Evolutionary conservation across 805 yeast species (phyloP), one percentile per base, ranked within the genome.

Genomic region (Hanseniaspora guilliermondii): DNA sequence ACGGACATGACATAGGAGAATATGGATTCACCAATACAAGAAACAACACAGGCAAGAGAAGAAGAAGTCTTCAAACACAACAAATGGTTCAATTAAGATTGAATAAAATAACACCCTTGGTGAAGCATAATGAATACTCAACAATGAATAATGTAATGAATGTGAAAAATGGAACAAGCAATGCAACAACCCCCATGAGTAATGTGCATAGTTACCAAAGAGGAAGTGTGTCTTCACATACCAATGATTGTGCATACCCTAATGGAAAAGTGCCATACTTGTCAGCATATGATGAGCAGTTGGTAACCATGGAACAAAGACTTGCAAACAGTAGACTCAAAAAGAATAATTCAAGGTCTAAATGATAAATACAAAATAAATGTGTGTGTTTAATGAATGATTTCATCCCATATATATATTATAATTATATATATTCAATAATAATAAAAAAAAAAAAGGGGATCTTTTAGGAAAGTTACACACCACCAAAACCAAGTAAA

Each of bases 1-100:
- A 2, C 53, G 50, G 41, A 40, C 32, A 41, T 50, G 47, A 46
- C 63, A 60, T 62, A 59, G 58, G 52, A 66, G 63, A 53, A 65
- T 22, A 39, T 39, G 42, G 60, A 53, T 65, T 59, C 25, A 53
- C 58, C 35, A 60, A 53, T 25, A 64, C 61, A 1, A 64, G 64
- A 17, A 38, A 9, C 24, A 11, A 17, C 41, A 38, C 21, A 16
- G 25, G 46, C 59, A 57, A 32, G 68, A 61, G 48, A 72, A 63
- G 50, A 61, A 57, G 11, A 65, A 60, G 47, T 69, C 58, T 30
- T 2, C 19, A 40, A 8, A 49, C 36, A 59, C 56, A 40, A 56
- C 54, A 27, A 60, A 53, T 57, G 59, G 55, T 49, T 3, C 53
- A 49, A n/a, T 49, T 37, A n/a, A 21, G 49, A 39, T 8, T 52